These are phyloP conservation scores for Aspergillus sp. DNA, from an alignment of 2,329 filamentous ascomycete genomes.

Conservation along the genomic window DNA sequence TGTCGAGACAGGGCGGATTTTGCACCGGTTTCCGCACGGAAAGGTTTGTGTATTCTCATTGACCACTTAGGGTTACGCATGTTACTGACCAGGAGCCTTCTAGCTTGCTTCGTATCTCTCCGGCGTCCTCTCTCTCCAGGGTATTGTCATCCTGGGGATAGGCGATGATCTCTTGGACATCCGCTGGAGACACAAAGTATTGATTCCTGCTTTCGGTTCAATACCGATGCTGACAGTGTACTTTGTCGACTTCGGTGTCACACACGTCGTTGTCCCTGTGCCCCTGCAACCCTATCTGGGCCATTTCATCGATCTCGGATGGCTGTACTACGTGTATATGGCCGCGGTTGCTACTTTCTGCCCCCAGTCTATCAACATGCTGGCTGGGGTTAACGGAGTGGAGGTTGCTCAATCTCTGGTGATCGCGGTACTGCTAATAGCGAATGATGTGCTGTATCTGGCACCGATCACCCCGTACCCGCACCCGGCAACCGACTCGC, in stretches of 20 bases:
- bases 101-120: slow-evolving; percentile 91
- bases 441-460: slow-evolving; percentile 86
- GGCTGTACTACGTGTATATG: slow-evolving; percentile 94
- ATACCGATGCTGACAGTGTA: slow-evolving; percentile 94
- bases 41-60: slow-evolving; percentile 51
- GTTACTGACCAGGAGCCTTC: slow-evolving; percentile 1
- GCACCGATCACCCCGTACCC: slow-evolving; percentile 64
- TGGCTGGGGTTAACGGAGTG: slow-evolving; percentile 98
- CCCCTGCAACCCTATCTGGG: slow-evolving; percentile 77
- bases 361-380: slow-evolving; percentile 97
- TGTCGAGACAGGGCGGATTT: slow-evolving; percentile 70
- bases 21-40: slow-evolving; percentile 88
- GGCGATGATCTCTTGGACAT: slow-evolving; percentile 97
- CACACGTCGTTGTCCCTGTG: slow-evolving; percentile 82
- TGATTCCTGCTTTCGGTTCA: slow-evolving; percentile 88
- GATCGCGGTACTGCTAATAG: slow-evolving; percentile 69
- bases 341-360: slow-evolving; percentile 92
- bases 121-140: slow-evolving; percentile 84
- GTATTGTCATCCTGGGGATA: slow-evolving; percentile 80
- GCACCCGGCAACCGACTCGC: slow-evolving; percentile 89
- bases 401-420: slow-evolving; percentile 92
- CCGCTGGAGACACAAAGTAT: slow-evolving; percentile 96
- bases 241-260: slow-evolving; percentile 97
- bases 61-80: not conserved
- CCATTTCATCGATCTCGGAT: slow-evolving; percentile 70